Evolutionary conservation across 2,329 filamentous ascomycete genomes (phyloP), one percentile per base, ranked within the genome.

Genomic region (Neonectria coccinea): DNA sequence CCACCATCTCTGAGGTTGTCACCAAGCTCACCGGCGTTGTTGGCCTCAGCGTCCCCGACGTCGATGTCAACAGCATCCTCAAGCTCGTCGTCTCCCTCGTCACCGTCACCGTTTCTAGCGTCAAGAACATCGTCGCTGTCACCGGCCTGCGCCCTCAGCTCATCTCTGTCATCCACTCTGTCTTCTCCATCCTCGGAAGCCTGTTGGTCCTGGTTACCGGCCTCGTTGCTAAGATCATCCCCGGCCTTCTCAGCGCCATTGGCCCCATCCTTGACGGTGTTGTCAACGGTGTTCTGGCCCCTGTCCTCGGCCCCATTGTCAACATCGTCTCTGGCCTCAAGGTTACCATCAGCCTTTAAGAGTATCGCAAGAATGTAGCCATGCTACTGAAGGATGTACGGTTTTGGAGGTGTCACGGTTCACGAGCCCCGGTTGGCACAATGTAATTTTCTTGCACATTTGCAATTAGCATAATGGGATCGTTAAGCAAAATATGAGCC

Each of bases 111-210:
- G 7, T 51, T 2, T 1, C 29, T n/a, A 51, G 31, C 29, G 48
- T 51, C 48, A 20, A 20, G 12, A 27, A 5, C 48, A 51, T 51
- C 11, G 48, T 51, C 18, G 31, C 27, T n/a, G 48, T 51, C 48
- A 51, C 29, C 10, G 48, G 48, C 48, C 48, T 51, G n/a, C n/a
- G n/a, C 5, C 48, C 48, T 51, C 48, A 51, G 29, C 29, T 51
- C 9, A 12, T 20, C n/a, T 51, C 48, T 5, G 16, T 51, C 48
- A 29, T 51, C 1, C 48, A 51, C 27, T 20, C 10, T 3, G 48
- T 51, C 48, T 51, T 51, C 10, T 20, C 48, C 11, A 51, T 51
- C 29, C 29, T 51, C 29, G 6, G 10, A 11, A 51, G 29, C n/a
- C n/a, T 51, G 9, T 11, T 51, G 16, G n/a, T n/a, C n/a, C 29